Percentiles rank a stretch among this genome's conserved stretches.
phyloP scores from a whole-genome alignment of 2,329 filamentous ascomycete genomes.

The Penicillium sp. region DNA sequence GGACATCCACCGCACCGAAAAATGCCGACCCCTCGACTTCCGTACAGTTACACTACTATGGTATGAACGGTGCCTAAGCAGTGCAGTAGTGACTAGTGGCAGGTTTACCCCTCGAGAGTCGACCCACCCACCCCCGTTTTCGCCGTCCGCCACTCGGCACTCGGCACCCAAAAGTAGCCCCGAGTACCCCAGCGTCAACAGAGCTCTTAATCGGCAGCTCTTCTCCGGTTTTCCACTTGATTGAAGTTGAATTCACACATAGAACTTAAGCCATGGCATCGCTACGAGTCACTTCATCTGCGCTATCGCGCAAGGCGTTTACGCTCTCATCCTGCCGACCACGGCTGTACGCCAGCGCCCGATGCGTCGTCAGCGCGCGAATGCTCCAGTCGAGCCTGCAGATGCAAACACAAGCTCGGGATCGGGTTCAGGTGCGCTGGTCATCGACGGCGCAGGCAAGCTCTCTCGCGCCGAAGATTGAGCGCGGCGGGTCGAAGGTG shows the following conservation, averaged over 20 bases:
- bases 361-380: conserved; percentile 17
- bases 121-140: background rate
- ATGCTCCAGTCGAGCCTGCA: background rate
- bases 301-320: conserved; percentile 29
- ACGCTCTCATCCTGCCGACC: conserved; percentile 25
- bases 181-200: conserved; percentile 22
- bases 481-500: conserved; percentile 40
- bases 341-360: conserved; percentile 24
- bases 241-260: background rate
- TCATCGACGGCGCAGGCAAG: background rate
- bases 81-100: no score
- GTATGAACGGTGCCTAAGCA: no score
- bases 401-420: background rate
- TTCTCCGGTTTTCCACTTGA: background rate
- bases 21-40: background rate
- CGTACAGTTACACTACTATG: no score
- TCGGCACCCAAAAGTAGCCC: conserved; percentile 35
- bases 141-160: background rate
- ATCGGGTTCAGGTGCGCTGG: conserved; percentile 5
- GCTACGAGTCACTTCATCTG: conserved; percentile 26
- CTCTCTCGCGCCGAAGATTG: conserved; percentile 28
- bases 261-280: conserved; percentile 24
- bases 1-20: background rate
- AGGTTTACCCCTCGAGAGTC: background rate
- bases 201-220: conserved; percentile 11